Base-by-base conservation (phyloP, 2,329 filamentous ascomycete species). In the Thermothelomyces thermophilus region DNA sequence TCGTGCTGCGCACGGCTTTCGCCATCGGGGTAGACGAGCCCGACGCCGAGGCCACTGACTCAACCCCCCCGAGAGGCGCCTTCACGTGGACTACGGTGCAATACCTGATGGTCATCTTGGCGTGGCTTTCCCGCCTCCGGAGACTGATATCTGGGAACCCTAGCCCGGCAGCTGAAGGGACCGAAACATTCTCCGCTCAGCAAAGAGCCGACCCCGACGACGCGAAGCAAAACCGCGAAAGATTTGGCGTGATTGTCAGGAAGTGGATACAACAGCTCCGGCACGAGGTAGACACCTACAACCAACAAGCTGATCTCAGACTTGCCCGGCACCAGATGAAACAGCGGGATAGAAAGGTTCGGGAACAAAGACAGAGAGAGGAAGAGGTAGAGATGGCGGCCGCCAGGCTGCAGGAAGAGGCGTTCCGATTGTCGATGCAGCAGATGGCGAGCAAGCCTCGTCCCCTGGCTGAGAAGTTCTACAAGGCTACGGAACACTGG, bases 81-180 rank as follows among this genome's bases (percentile, higher is more conserved):
- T 59, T 56, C 8, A 56, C 50, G 3, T 33, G 13, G 8, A 36
- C 36, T 3, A 59, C 52, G 1, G 11, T 57, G 0, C 44, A 51
- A n/a, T 51, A 54, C 31, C 11, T 56, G 11, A 22, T 47, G 3
- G 33, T 22, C 17, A 31, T 51, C n/a, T 48, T 47, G 19, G 34
- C 13, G 2, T 55, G 56, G 54, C 37, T 58, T 2, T 13, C 14
- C 4, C 28, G 34, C 20, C 46, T 59, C 9, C 17, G 42, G 24
- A 33, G 1, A 3, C 16, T 11, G n/a, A 5, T 24, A 35, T 35
- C 16, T 5, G 8, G 13, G 33, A n/a, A 35, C 8, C 3, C 33
- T 3, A 41, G 5, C 30, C 37, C n/a, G 33, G 34, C 11, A 13
- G 10, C 37, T 17, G 19, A 16, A 11, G 33, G 19, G 5, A 16